Base-by-base conservation (phyloP, 2,329 filamentous ascomycete species). In the Fusarium sp. region DNA sequence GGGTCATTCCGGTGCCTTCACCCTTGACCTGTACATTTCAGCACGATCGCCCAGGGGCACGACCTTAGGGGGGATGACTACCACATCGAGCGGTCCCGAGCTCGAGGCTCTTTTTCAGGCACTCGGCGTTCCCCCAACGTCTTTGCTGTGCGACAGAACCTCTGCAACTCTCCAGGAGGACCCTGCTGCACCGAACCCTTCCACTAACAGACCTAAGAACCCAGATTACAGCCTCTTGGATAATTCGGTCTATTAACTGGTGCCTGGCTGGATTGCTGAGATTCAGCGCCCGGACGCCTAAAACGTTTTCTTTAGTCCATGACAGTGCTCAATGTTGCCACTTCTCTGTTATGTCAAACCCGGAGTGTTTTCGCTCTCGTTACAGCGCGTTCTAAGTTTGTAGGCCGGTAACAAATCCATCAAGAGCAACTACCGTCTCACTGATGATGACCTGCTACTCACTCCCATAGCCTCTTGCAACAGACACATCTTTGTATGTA, bases 1-100 rank as follows among this genome's bases (percentile, higher is more conserved):
- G 69, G 67, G 69, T 68, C 69, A 71, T 70, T 71, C 69, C 58
- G 64, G 67, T 63, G 65, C 67, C 67, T 71, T 69, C 69, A 48
- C 69, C 61, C 67, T 68, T 57, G 64, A 36, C 57, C 58, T 67
- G 69, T 71, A 71, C 48, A 71, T 71, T 59, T 71, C 67, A 71
- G 69, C 65, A 71, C 69, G 69, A 54, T 53, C 38, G 25, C 46
- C 51, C 43, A 46, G 64, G 61, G 58, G 49, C 53, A 56, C 44
- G 64, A 34, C 10, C 31, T 34, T 6, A n/a, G n/a, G 34, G 48
- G 48, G 50, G 61, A 57, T 65, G 61, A 65, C 57, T 61, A 56
- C 52, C 57, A 58, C 52, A 44, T 48, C 48, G 38, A 47, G 36
- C 19, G 52, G 41, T 55, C 47, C 48, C 42, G 60, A 28, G 32